Base-by-base conservation (phyloP, 768 basidiomycete genomes). In the Lepiota brunneoincarnata region DNA sequence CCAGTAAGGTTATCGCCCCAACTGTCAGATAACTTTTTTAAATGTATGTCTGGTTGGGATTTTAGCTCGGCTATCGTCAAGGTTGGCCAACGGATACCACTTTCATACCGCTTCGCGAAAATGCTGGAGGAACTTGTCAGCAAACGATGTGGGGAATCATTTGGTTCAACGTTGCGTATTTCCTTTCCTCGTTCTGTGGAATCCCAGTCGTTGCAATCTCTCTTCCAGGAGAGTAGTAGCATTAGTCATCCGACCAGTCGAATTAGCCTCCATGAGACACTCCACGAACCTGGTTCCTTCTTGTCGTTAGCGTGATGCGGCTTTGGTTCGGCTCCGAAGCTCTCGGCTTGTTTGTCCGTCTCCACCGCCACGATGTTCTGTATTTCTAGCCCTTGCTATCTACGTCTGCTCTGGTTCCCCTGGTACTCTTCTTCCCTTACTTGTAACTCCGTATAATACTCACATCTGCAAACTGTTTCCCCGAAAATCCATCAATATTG, bases 31-130 rank as follows among this genome's bases (percentile, higher is more conserved):
- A n/a, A 44, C 7, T 20, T 44, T 36, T 51, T 46, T 18, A 38
- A 34, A 20, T 40, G 35, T 44, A 28, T 28, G 43, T 43, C 44
- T 37, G 31, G 17, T 31, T 31, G 31, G 44, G 46, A 43, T 35
- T 51, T 4, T 51, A 88, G 87, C 31, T 71, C 72, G 34, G 83
- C 86, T 2, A 75, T 89, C 20, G 67, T 70, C 10, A 82, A 80
- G 59, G 75, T 89, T 56, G 87, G 86, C 0, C 79, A 84, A 60
- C 80, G 83, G 15, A 75, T 88, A 38, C 87, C 87, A 21, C 70
- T 90, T 51, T 84, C 87, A 3, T 75, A 79, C 49, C 78, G 82
- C 23, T 83, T 80, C 61, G 75, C 77, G 4, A 78, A 75, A 68
- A 80, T 85, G 78, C 63, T 87, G 28, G 73, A 78, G 56, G 79